These are phyloP conservation scores for Asterella californica DNA, from an alignment of 225 moss, liverwort and hornwort species.

Conservation along the genomic window DNA sequence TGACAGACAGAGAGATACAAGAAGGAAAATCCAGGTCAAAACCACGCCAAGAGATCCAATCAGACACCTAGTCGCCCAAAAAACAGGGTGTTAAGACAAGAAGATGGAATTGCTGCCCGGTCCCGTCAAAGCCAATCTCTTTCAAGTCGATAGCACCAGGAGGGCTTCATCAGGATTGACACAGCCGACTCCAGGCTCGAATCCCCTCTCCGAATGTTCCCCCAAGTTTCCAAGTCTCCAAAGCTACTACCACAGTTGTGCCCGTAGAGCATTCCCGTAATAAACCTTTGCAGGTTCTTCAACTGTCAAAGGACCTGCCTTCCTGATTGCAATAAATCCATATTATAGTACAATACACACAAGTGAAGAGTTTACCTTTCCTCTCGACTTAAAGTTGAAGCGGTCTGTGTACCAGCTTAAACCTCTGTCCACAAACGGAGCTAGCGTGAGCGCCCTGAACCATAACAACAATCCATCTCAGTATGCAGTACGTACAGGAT, in stretches of 20 bases:
- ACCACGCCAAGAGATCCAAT: not conserved
- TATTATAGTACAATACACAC: too few species aligned
- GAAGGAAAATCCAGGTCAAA: not conserved
- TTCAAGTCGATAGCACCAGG: too few species aligned
- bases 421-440: conserved; percentile 46
- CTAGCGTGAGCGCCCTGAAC: conserved; percentile 48
- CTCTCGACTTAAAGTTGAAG: conserved; percentile 50
- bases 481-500: not conserved
- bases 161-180: too few species aligned
- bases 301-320: not conserved
- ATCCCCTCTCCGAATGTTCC: too few species aligned
- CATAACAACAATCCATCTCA: not conserved
- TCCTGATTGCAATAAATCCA: not conserved
- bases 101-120: too few species aligned
- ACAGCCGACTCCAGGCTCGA: too few species aligned
- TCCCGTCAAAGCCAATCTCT: too few species aligned
- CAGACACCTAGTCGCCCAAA: not conserved
- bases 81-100: not conserved
- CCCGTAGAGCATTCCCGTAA: too few species aligned
- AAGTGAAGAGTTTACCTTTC: conserved; percentile 25
- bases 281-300: too few species aligned
- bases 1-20: not conserved
- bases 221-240: too few species aligned
- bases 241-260: too few species aligned
- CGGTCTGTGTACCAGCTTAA: conserved; percentile 41